Percentiles rank a stretch among this genome's conserved stretches.
Conservation (phyloP, 176 grass and related monocot genomes). For the Oryza rufipogon region DNA sequence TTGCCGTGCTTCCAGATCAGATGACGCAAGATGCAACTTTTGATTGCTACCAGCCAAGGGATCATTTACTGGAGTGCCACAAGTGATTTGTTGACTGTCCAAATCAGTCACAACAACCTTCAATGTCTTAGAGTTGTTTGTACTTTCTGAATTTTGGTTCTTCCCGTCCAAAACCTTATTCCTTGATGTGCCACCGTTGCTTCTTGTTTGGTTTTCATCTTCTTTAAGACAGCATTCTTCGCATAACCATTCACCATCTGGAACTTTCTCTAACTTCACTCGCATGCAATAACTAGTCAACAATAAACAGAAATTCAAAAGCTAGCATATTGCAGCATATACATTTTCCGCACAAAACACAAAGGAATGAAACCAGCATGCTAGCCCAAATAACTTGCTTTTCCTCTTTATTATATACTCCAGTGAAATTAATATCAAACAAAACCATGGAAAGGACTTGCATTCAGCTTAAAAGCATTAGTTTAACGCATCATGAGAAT, state of each 20-base stretch:
- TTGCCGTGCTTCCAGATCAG: slow-evolving; percentile 32
- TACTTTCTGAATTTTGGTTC: slow-evolving; percentile 53
- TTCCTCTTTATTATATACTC: slow-evolving; percentile 9
- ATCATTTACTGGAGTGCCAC: slow-evolving; percentile 33
- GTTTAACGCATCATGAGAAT: neutral
- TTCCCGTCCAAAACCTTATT: slow-evolving; percentile 41
- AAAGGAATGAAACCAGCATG: neutral
- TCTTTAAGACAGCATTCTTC: slow-evolving; percentile 91
- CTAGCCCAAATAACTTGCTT: slow-evolving; percentile 6
- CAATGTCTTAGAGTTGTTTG: slow-evolving; percentile 42
- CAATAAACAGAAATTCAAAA: slow-evolving; percentile 46
- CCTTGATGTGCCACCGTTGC: slow-evolving; percentile 1
- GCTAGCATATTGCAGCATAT: slow-evolving; percentile 17
- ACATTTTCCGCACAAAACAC: slow-evolving; percentile 10
- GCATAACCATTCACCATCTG: slow-evolving; percentile 94
- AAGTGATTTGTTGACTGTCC: slow-evolving; percentile 34
- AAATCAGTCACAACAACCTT: slow-evolving; percentile 40
- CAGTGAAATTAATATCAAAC: slow-evolving; percentile 20
- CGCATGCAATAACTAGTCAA: slow-evolving; percentile 92
- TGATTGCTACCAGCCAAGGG: slow-evolving; percentile 40
- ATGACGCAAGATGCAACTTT: slow-evolving; percentile 33
- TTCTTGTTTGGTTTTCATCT: slow-evolving; percentile 41
- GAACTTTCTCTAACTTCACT: slow-evolving; percentile 85
- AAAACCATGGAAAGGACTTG: slow-evolving; percentile 6
- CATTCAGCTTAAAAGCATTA: neutral